A percentile compares a stretch with the other conserved stretches of the same genome.
Conservation (phyloP, 2,329 filamentous ascomycete genomes). For the Xylogone sp. region DNA sequence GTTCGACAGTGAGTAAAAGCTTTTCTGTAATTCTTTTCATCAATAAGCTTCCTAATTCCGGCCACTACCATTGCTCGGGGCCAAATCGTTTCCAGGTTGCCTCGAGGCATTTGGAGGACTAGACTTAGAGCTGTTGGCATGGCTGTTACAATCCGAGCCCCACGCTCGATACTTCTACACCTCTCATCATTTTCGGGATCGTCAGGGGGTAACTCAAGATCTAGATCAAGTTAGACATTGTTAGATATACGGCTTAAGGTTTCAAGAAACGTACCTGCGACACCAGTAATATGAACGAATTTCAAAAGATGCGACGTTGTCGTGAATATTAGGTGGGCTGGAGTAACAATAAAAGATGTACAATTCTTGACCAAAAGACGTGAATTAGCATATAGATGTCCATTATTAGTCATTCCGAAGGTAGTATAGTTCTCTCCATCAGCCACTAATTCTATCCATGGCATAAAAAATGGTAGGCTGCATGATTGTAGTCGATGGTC, state of each 20-base stretch:
- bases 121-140: slow-evolving; percentile 85
- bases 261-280: slow-evolving; percentile 50
- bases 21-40: slow-evolving; percentile 72
- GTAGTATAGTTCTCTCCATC: slow-evolving; percentile 21
- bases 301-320: slow-evolving; percentile 92
- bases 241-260: too few relatives aligned
- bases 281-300: slow-evolving; percentile 74
- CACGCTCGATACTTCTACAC: slow-evolving; percentile 87
- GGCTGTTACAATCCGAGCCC: slow-evolving; percentile 79
- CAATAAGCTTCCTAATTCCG: slow-evolving; percentile 78
- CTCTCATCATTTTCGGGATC: slow-evolving; percentile 90
- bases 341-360: slow-evolving; percentile 83
- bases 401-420: slow-evolving; percentile 67
- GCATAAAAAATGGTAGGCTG: slow-evolving; percentile 25
- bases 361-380: slow-evolving; percentile 77
- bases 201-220: slow-evolving; percentile 78
- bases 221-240: slow-evolving; percentile 38
- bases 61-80: slow-evolving; percentile 89
- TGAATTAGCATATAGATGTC: slow-evolving; percentile 74
- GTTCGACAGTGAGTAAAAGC: slow-evolving; percentile 87
- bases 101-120: slow-evolving; percentile 90
- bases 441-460: slow-evolving; percentile 28
- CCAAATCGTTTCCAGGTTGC: slow-evolving; percentile 93
- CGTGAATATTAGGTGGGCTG: slow-evolving; percentile 83
- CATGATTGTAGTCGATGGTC: slow-evolving; percentile 18